Percentiles rank a stretch among this genome's conserved stretches.
Conservation (phyloP, 257 asterid species). For the Solanum paucissectum region DNA sequence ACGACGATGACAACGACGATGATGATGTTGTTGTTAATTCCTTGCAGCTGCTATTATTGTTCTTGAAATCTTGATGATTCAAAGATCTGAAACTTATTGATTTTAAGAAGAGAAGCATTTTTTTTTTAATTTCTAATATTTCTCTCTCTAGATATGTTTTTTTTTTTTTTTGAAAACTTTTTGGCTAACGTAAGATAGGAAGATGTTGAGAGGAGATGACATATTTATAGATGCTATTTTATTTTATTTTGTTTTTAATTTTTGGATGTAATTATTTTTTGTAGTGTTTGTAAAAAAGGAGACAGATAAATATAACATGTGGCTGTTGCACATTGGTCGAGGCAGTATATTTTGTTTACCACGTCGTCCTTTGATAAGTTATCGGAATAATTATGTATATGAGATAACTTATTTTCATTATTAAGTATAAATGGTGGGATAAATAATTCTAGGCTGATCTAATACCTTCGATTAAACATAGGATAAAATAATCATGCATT, state of each 20-base stretch:
- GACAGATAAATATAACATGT: background rate
- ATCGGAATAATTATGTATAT: too few relatives aligned
- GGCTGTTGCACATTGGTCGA: background rate
- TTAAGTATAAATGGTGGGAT: background rate
- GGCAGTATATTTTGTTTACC: background rate
- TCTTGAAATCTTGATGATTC: constrained; percentile 11
- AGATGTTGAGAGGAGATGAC: background rate
- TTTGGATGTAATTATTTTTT: background rate
- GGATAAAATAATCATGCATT: too few relatives aligned
- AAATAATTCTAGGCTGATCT: too few relatives aligned
- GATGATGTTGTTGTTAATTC: background rate
- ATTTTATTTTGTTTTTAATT: too few relatives aligned
- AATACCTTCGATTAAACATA: too few relatives aligned
- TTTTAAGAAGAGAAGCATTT: constrained; percentile 38
- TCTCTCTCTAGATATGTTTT: background rate
- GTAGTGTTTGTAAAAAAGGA: background rate
- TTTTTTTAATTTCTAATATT: background rate
- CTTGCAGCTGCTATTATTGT: background rate
- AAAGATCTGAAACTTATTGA: constrained; percentile 26
- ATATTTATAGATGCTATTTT: constrained; percentile 4
- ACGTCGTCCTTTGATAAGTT: too few relatives aligned
- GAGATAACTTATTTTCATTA: too few relatives aligned
- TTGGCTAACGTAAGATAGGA: constrained; percentile 8
- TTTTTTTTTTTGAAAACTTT: background rate
- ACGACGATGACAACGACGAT: background rate